Evolutionary conservation across 83 land plant genomes (phyloP), one percentile per base, ranked within the genome.

Genomic region (Larix sibirica): DNA sequence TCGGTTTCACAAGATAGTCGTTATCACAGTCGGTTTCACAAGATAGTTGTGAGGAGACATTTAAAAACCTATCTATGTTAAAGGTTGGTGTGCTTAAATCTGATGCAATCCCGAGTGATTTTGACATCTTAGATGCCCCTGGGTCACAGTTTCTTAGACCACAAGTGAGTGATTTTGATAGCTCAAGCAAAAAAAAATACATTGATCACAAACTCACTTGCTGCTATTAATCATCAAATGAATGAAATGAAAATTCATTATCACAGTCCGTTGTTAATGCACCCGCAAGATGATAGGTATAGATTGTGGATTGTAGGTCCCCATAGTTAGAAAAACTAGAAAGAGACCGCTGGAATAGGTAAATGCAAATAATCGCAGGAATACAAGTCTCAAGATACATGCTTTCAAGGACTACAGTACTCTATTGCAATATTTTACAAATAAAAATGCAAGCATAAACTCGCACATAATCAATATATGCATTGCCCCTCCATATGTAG

Each of bases 331-430:
- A 21, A 59, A 24, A 82, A 74, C 26, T 28, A 56, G 14, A 73
- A 75, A 75, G 67, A 33, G 80, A 76, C 18, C 40, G 77, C 68
- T 38, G 47, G 61, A 83, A 78, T 73, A 77, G 69, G 84, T 26
- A 78, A 83, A 77, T 47, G 18, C 63, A 59, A 64, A 31, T 38
- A 4, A 58, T 78, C 68, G 64, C 67, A 47, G 13, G 84, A 81
- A 77, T 77, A 42, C 59, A 64, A 64, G 23, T 64, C 67, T 23
- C 23, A 10, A 40, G 28, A 31, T 40, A 64, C 36, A 50, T 21
- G 16, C 62, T 14, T 44, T 80, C 79, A 80, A 36, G 44, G 14
- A 8, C 78, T 13, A 24, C 7, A 26, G 16, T 56, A 26, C 80
- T 78, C 28, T 56, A 20, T 59, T 78, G 38, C 42, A 78, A 21